Percentiles rank a stretch among this genome's conserved stretches.
Evolutionary conservation across 2,329 filamentous ascomycete species (phyloP).

Genomic region (Neodidymelliopsis sp.): DNA sequence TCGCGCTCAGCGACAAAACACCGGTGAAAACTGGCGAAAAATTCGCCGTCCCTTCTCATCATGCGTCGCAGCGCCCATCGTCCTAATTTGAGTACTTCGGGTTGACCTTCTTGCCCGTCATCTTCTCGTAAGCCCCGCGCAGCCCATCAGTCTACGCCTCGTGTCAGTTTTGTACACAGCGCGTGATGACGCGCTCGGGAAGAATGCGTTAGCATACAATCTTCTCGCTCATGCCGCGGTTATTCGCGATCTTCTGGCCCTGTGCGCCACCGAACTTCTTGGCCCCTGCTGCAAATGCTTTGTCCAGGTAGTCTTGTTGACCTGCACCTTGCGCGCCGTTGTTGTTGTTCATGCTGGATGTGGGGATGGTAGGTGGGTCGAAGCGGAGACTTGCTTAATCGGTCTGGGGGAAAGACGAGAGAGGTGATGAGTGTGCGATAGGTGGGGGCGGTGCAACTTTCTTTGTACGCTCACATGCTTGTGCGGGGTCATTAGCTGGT

Average conservation of each 20-base stretch:
- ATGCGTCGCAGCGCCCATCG: too few relatives aligned
- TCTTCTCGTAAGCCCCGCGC: slow-evolving; percentile 59
- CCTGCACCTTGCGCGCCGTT: slow-evolving; percentile 12
- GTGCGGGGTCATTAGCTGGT: too few relatives aligned
- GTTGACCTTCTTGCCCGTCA: slow-evolving; percentile 58
- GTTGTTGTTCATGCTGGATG: slow-evolving; percentile 8
- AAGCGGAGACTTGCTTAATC: not conserved
- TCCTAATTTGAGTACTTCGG: slow-evolving; percentile 58
- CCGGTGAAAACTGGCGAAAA: too few relatives aligned
- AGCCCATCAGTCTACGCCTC: slow-evolving; percentile 57
- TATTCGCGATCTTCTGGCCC: slow-evolving; percentile 48
- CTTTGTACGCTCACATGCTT: too few relatives aligned
- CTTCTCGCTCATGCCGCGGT: slow-evolving; percentile 49
- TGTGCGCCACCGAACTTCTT: slow-evolving; percentile 55
- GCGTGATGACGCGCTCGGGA: not conserved
- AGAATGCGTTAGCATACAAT: slow-evolving; percentile 44
- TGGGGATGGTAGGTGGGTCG: too few relatives aligned
- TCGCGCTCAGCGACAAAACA: too few relatives aligned
- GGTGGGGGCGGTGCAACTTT: not conserved
- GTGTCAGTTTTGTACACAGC: not conserved
- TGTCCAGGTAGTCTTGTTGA: slow-evolving; percentile 17
- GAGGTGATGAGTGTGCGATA: slow-evolving; percentile 1
- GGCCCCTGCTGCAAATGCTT: slow-evolving; percentile 53
- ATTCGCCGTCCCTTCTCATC: too few relatives aligned
- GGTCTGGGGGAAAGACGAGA: not conserved